Base-by-base conservation (phyloP, 2,329 filamentous ascomycete genomes). In the Ophioceras dolichostomum region DNA sequence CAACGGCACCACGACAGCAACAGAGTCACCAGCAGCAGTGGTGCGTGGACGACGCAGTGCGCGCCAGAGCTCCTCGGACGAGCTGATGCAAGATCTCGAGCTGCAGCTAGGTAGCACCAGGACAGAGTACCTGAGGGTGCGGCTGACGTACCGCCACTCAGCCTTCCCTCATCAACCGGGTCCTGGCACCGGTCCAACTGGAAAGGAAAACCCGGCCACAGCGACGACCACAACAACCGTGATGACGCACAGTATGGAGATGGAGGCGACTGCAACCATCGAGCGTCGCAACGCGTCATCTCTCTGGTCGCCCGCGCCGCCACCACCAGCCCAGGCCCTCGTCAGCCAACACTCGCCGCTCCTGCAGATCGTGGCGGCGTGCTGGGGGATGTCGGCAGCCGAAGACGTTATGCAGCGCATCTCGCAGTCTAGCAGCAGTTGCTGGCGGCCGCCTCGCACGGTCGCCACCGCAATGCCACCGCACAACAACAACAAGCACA, bases 51-150 rank as follows among this genome's bases (percentile, higher is more conserved):
- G 35, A 28, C 7, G 22, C 22, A 26, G 22, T 12, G 7, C 22
- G 22, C 22, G 22, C 22, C 22, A 26, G 6, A 20, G 20, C 14
- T 10, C 57, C 28, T 67, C 73, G 0, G 70, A 77, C 10, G 61
- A 70, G 29, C 55, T 79, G 22, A 73, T 80, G 13, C 63, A 70
- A 18, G 70, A 77, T 39, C 58, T 79, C 10, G 71, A 79, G 47
- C 55, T 59, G 21, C 65, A 76, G 39, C 63, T 79, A 3, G 70
- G 71, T 27, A 58, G 61, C 4, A 57, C 58, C 4, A 52, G 52
- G 16, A 60, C 60, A 13, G 60, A 65, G 24, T 78, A 73, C 43
- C 53, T 78, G 35, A 61, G 61, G 3, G 57, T 78, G 13, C 58
- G 58, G 16, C 45, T 79, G 7, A 65, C 57, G 6, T 79, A 78